Conservation (phyloP, 108 stramenopile species). For the Cylindrotheca fusiformis region DNA sequence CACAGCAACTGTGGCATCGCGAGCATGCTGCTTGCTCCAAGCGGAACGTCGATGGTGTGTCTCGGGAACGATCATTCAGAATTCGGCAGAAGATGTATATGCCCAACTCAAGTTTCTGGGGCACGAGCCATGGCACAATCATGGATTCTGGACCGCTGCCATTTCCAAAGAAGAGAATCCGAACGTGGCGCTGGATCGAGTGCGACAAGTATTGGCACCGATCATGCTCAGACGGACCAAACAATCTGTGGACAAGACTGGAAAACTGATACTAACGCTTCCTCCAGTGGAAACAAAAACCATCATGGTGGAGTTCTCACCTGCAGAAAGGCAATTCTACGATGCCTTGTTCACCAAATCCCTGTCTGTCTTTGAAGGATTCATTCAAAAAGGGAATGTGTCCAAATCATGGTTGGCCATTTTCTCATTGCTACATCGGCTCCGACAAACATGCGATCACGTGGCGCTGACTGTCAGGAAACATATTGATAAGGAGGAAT, state of each 20-base stretch:
- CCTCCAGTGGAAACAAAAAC: constrained; percentile 72
- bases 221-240: constrained; percentile 81
- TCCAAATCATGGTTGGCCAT: constrained; percentile 82
- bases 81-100: constrained; percentile 77
- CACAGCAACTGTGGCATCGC: constrained; percentile 60
- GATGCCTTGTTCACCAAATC: constrained; percentile 65
- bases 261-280: constrained; percentile 69
- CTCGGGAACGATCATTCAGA: constrained; percentile 85
- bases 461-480: constrained; percentile 74
- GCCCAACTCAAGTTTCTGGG: constrained; percentile 72
- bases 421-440: constrained; percentile 71
- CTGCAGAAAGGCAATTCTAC: constrained; percentile 80
- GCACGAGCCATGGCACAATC: constrained; percentile 82
- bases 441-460: constrained; percentile 82
- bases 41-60: constrained; percentile 79
- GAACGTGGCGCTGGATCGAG: constrained; percentile 58
- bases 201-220: constrained; percentile 63
- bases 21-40: constrained; percentile 59
- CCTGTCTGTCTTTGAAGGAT: constrained; percentile 73
- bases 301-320: constrained; percentile 54
- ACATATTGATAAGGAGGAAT: constrained; percentile 41
- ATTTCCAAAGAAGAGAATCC: constrained; percentile 30
- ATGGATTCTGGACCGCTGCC: constrained; percentile 69
- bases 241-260: constrained; percentile 60
- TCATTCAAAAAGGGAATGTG: constrained; percentile 60